phyloP scores from a whole-genome alignment of 2,329 filamentous ascomycete species.

The Verticillium longisporum region DNA sequence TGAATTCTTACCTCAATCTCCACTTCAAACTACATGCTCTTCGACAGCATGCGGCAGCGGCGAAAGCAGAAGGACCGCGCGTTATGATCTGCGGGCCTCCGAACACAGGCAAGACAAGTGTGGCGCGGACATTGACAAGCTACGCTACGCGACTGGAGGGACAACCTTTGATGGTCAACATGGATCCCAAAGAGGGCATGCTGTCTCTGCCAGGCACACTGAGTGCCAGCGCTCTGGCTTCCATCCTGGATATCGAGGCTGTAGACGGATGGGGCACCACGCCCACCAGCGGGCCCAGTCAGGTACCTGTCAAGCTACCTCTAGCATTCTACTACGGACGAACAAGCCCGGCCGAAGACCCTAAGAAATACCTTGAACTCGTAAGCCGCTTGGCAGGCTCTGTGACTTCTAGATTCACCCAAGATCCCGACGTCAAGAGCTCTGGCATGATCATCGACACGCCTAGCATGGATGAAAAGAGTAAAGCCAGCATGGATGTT shows the following conservation, averaged over 20 bases:
- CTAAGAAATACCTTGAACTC: conserved; percentile 65
- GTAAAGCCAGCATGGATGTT: conserved; percentile 64
- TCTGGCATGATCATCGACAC: conserved; percentile 85
- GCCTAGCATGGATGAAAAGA: conserved; percentile 60
- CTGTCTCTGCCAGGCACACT: conserved; percentile 73
- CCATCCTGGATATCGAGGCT: conserved; percentile 71
- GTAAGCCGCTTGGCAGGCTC: conserved; percentile 72
- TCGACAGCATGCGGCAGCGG: conserved; percentile 52
- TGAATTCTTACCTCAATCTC: conserved; percentile 74
- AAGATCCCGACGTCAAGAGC: conserved; percentile 63
- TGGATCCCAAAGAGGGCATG: conserved; percentile 76
- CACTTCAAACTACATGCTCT: conserved; percentile 79
- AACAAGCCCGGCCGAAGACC: conserved; percentile 64
- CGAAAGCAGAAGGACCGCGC: conserved; percentile 58
- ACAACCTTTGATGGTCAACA: conserved; percentile 76
- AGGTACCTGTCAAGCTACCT: conserved; percentile 84
- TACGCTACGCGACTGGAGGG: conserved; percentile 70
- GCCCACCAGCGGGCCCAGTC: conserved; percentile 83
- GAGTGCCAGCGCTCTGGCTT: conserved; percentile 79
- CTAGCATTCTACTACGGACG: conserved; percentile 85
- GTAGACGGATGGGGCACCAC: conserved; percentile 86
- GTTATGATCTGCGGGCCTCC: conserved; percentile 76
- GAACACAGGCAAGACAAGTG: conserved; percentile 74
- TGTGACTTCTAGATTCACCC: conserved; percentile 68
- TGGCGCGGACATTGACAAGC: conserved; percentile 69